Percentiles rank a stretch among this genome's conserved stretches.
Conservation (phyloP, 2,329 filamentous ascomycete species). For the Exophiala calicioides region DNA sequence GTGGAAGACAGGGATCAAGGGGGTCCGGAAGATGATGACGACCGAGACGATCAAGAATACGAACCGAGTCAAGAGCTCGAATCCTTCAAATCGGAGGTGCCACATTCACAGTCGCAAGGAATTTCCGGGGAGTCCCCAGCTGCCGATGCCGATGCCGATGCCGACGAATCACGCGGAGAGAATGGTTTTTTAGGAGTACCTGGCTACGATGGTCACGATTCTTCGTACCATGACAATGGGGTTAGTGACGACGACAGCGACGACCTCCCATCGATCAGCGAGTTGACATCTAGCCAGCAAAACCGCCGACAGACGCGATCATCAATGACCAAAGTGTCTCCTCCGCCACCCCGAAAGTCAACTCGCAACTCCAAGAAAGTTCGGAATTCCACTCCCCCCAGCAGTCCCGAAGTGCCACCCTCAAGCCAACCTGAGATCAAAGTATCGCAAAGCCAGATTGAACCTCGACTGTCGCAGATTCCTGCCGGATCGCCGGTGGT, state of each 20-base stretch:
- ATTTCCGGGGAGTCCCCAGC: conserved; percentile 1
- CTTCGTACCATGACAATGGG: conserved; percentile 24
- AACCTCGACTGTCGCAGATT: conserved; percentile 23
- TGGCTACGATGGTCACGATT: conserved; percentile 27
- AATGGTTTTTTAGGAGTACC: conserved; percentile 26
- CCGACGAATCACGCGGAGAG: conserved; percentile 5
- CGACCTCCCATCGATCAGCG: conserved; percentile 25
- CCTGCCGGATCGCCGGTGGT: conserved; percentile 34
- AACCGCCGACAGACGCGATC: conserved; percentile 1
- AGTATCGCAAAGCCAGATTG: conserved; percentile 21
- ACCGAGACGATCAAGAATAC: conserved; percentile 1
- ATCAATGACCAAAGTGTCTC: conserved; percentile 5
- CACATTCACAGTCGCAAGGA: conserved; percentile 17
- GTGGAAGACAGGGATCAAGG: too few species aligned
- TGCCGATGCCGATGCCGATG: neutral
- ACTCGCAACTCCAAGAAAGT: conserved; percentile 7
- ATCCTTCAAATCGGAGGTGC: conserved; percentile 16
- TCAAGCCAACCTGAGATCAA: conserved; percentile 25
- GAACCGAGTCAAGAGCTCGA: neutral
- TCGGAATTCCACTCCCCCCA: conserved; percentile 1
- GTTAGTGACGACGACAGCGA: conserved; percentile 23
- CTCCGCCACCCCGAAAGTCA: conserved; percentile 12
- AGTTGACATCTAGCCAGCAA: conserved; percentile 24
- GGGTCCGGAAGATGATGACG: conserved; percentile 7
- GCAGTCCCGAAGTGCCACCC: conserved; percentile 16